phyloP scores from a whole-genome alignment of 768 basidiomycete genomes.

The Suillus luteus region DNA sequence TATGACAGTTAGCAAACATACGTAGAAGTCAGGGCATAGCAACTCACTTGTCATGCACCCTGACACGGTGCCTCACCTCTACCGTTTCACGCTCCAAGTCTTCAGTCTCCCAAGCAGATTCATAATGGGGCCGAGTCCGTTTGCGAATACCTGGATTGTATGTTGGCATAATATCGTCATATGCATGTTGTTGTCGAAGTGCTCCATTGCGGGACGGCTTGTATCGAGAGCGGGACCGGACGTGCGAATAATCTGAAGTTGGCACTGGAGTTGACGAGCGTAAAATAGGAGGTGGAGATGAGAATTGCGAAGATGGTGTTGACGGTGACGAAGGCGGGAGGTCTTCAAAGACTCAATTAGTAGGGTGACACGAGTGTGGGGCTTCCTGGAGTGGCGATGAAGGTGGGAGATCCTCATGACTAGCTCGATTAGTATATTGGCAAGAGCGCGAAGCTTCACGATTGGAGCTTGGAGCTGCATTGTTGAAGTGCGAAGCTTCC shows the following conservation, averaged over 20 bases:
- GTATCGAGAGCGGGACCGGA: neutral
- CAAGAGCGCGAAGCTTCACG: neutral
- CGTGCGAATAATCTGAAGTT: neutral
- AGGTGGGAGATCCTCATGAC: neutral
- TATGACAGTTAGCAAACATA: neutral
- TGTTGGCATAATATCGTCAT: neutral
- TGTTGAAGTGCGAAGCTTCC: neutral
- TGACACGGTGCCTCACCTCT: neutral
- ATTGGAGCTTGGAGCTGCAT: neutral
- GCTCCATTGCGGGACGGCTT: neutral
- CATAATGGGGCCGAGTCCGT: neutral
- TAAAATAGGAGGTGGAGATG: neutral
- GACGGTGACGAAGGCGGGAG: neutral
- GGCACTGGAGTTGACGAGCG: neutral
- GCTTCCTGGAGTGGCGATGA: neutral
- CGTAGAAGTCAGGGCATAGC: neutral
- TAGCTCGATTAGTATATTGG: neutral
- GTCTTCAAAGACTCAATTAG: neutral
- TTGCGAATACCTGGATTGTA: neutral
- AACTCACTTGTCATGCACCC: neutral
- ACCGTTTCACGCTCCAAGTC: neutral
- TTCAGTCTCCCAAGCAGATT: conserved; percentile 1
- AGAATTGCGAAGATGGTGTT: conserved; percentile 1
- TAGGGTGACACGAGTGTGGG: neutral
- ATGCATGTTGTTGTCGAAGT: neutral